These are phyloP conservation scores for Cercophora samala DNA, from an alignment of 495 filamentous ascomycete species.

Conservation along the genomic window DNA sequence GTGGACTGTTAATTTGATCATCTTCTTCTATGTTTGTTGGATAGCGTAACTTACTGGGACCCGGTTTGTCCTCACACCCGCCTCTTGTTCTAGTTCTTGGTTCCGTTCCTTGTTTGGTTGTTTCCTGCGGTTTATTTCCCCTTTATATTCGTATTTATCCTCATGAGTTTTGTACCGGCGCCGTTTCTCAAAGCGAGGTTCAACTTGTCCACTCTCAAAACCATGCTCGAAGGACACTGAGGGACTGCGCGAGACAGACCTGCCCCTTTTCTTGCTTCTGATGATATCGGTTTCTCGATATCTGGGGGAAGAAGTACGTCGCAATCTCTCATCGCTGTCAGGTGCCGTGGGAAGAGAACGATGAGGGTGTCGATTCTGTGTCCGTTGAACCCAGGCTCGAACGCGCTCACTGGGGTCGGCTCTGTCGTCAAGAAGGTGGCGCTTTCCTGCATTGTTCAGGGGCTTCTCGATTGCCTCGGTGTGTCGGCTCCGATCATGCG, in stretches of 20 bases:
- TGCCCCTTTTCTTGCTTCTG: constrained; percentile 20
- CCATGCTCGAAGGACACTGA: background rate
- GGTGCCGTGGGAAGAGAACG: background rate
- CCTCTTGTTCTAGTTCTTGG: background rate
- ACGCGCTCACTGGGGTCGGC: constrained; percentile 17
- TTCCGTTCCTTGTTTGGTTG: background rate
- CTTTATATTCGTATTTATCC: constrained; percentile 52
- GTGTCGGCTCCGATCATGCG: constrained; percentile 2
- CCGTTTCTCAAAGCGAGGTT: constrained; percentile 51
- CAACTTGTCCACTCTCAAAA: background rate
- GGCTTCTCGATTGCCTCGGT: background rate
- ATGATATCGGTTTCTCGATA: constrained; percentile 4
- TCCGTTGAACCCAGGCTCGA: constrained; percentile 37
- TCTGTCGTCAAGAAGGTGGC: background rate
- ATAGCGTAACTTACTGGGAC: background rate
- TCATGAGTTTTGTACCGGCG: constrained; percentile 60
- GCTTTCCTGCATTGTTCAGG: background rate
- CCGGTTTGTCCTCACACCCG: background rate
- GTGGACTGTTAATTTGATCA: background rate
- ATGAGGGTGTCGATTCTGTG: constrained; percentile 24
- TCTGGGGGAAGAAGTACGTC: background rate
- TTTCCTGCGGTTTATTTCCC: constrained; percentile 29
- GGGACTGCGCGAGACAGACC: background rate
- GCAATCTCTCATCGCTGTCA: constrained; percentile 9
- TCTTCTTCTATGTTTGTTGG: background rate